Percentiles rank a stretch among this genome's conserved stretches.
phyloP scores from a whole-genome alignment of 176 grass and related monocot genomes.

The Phoenix dactylifera region DNA sequence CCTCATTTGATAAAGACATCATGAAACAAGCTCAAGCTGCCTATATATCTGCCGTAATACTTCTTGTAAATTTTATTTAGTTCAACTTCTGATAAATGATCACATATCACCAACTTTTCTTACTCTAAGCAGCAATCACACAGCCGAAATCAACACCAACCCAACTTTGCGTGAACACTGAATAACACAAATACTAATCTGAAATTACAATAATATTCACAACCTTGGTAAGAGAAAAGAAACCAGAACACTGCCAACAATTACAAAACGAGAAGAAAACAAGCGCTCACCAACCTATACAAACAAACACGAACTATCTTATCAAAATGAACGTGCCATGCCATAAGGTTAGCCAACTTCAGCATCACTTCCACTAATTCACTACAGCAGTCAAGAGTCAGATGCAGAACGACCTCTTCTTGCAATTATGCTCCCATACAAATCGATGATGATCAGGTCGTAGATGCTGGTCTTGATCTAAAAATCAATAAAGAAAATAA shows the following conservation, averaged over 20 bases:
- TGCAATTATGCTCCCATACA: slow-evolving; percentile 2
- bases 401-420: slow-evolving; percentile 20
- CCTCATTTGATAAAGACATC: too few relatives aligned
- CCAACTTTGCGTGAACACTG: too few relatives aligned
- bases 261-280: slow-evolving; percentile 21
- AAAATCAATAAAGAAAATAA: slow-evolving; percentile 31
- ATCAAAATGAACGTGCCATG: slow-evolving; percentile 11
- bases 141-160: too few relatives aligned
- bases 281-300: slow-evolving; percentile 53
- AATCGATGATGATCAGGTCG: slow-evolving; percentile 47
- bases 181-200: too few relatives aligned
- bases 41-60: too few relatives aligned
- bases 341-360: slow-evolving; percentile 23
- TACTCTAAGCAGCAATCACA: too few relatives aligned
- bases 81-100: too few relatives aligned
- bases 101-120: too few relatives aligned
- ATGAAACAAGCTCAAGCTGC: too few relatives aligned
- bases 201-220: slow-evolving; percentile 61
- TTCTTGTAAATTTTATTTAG: too few relatives aligned
- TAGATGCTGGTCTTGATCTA: slow-evolving; percentile 49
- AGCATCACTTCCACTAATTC: slow-evolving; percentile 1
- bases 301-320: slow-evolving; percentile 39
- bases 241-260: slow-evolving; percentile 28
- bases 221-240: slow-evolving; percentile 23
- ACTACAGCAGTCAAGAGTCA: slow-evolving; percentile 28